These are phyloP conservation scores for Pythium phragmiticola DNA, from an alignment of 352 stramenopile genomes.

Conservation along the genomic window DNA sequence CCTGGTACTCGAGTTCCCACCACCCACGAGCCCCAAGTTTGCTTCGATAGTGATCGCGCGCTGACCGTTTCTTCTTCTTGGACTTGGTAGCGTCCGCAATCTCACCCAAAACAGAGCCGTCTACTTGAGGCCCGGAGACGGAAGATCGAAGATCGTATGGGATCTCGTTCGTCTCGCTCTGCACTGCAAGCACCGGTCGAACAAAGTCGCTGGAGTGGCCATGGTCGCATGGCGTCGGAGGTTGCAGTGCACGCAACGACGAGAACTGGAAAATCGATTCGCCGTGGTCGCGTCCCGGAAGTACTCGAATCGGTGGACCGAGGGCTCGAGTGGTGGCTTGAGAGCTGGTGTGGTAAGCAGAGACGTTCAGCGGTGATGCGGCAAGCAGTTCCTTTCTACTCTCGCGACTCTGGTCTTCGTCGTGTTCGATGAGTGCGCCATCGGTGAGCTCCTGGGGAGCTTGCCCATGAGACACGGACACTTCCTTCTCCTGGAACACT, in stretches of 20 bases:
- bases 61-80: conserved; percentile 22
- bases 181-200: background rate
- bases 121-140: too few relatives aligned
- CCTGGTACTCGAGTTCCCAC: conserved; percentile 66
- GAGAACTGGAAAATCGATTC: conserved; percentile 15
- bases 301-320: background rate
- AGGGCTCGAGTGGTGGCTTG: background rate
- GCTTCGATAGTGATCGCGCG: conserved; percentile 29
- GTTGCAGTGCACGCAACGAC: background rate
- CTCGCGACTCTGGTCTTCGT: background rate
- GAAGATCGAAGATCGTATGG: background rate
- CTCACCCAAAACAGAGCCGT: background rate
- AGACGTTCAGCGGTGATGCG: background rate
- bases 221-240: background rate
- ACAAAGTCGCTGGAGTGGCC: background rate
- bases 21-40: conserved; percentile 63
- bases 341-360: background rate
- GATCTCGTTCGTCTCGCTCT: background rate
- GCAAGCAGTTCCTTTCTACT: background rate
- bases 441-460: background rate
- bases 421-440: background rate
- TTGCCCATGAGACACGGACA: background rate
- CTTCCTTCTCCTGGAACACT: background rate
- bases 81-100: background rate
- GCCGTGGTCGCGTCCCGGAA: background rate